A percentile compares a stretch with the other conserved stretches of the same genome.
These are phyloP conservation scores for Capsicum baccatum DNA, from an alignment of 257 asterid genomes.

Conservation along the genomic window DNA sequence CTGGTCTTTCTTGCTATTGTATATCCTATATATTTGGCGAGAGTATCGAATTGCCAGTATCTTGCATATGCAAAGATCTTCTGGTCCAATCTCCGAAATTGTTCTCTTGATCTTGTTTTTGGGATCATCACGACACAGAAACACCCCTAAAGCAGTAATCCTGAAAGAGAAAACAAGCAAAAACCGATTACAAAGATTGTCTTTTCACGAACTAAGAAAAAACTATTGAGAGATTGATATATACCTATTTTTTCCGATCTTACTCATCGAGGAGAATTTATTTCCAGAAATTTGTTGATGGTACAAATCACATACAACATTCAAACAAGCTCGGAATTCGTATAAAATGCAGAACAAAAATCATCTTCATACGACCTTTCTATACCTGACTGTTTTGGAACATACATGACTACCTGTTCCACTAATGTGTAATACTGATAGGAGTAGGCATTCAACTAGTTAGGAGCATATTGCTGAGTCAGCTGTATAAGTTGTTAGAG, in stretches of 20 bases:
- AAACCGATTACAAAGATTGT: background rate
- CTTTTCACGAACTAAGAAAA: too few relatives aligned
- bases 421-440: too few relatives aligned
- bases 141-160: background rate
- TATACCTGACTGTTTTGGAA: too few relatives aligned
- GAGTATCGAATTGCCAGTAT: background rate
- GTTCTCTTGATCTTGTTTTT: constrained; percentile 5
- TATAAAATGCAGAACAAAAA: too few relatives aligned
- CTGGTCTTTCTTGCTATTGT: background rate
- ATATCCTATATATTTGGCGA: background rate
- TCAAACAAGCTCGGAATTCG: constrained; percentile 24
- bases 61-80: background rate
- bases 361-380: too few relatives aligned
- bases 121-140: background rate
- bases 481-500: too few relatives aligned
- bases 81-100: background rate
- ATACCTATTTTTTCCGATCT: constrained; percentile 1
- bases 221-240: too few relatives aligned
- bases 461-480: too few relatives aligned
- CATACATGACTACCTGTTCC: too few relatives aligned
- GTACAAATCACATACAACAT: constrained; percentile 25
- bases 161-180: background rate
- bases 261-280: background rate
- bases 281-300: constrained; percentile 2
- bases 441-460: too few relatives aligned